A percentile compares a stretch with the other conserved stretches of the same genome.
Conservation (phyloP, 495 filamentous ascomycete species). For the Cladorrhinum samala region DNA sequence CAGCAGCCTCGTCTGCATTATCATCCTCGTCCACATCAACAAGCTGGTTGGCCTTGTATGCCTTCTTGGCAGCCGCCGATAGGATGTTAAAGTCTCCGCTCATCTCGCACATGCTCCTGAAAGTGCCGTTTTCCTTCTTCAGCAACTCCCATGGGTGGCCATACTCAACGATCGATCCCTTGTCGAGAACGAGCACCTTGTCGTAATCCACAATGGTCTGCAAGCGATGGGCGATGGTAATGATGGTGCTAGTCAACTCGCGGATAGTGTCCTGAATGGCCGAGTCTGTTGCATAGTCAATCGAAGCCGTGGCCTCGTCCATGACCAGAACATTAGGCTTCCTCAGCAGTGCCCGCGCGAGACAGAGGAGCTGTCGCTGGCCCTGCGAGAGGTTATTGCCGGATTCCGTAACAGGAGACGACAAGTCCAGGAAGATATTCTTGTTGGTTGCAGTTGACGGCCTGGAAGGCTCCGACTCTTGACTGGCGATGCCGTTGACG, state of each 20-base stretch:
- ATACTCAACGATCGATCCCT: conserved; percentile 80
- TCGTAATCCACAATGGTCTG: conserved; percentile 98
- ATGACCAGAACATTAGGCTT: conserved; percentile 88
- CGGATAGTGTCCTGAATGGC: conserved; percentile 96
- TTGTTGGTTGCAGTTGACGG: conserved; percentile 61
- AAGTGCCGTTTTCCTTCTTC: conserved; percentile 59
- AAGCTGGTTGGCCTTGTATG: conserved; percentile 38
- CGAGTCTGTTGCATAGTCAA: conserved; percentile 91
- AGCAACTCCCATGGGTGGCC: conserved; percentile 80
- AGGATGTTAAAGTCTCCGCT: conserved; percentile 79
- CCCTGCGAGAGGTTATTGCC: conserved; percentile 96
- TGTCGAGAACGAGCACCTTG: conserved; percentile 94
- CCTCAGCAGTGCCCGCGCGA: conserved; percentile 90
- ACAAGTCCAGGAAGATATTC: conserved; percentile 88
- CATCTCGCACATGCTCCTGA: conserved; percentile 91
- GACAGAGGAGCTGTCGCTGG: conserved; percentile 89
- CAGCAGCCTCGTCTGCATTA: conserved; percentile 4
- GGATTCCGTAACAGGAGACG: conserved; percentile 79
- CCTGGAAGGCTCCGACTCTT: conserved; percentile 12
- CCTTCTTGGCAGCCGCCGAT: conserved; percentile 66
- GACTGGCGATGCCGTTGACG: conserved; percentile 8
- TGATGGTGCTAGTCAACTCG: conserved; percentile 85
- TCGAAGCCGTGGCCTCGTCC: conserved; percentile 98
- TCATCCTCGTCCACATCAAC: conserved; percentile 33
- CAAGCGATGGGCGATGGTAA: conserved; percentile 96